Evolutionary conservation across 352 stramenopile species (phyloP), one percentile per base, ranked within the genome.

Genomic region (Vaucheria bursata): DNA sequence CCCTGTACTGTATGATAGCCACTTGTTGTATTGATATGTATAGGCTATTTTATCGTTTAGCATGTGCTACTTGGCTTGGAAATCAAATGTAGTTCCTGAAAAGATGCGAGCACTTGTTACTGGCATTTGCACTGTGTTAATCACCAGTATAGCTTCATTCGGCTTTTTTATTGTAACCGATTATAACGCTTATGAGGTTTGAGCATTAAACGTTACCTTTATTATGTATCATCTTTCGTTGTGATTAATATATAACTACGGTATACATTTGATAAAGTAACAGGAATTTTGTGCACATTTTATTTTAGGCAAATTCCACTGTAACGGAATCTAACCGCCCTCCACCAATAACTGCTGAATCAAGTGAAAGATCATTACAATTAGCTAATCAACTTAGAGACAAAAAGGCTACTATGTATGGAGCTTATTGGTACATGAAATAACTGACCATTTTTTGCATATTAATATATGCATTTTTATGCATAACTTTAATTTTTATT

Each of bases 361-460:
- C 87, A 0, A 88, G 86, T n/a, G 35, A 72, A 3, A 49, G 77
- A 70, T 65, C 75, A 12, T 12, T 80, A 25, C 31, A 70, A 37
- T 40, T 80, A 29, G 75, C 29, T 18, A 80, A 78, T 29, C 73
- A 74, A 33, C 67, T 80, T 5, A 74, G 77, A 71, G 52, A 67
- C 0, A 67, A 89, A 18, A 76, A 90, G 77, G 86, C 88, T 7
- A 84, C 76, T 69, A 90, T 92, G 86, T 92, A 87, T 73, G 88
- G 88, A 37, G 88, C 88, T 25, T 91, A 89, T 79, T 92, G 87
- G 87, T 59, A 59, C 2, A 7, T 8, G 2, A n/a, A n/a, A n/a
- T n/a, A n/a, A n/a, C 45, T 25, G 12, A 59, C 45, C 45, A 25
- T 59, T 59, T 59, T 59, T 59, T 25, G 25, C 25, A 18, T 25